Conservation (phyloP, 2,329 filamentous ascomycete genomes). For the Fonsecaea nubica region DNA sequence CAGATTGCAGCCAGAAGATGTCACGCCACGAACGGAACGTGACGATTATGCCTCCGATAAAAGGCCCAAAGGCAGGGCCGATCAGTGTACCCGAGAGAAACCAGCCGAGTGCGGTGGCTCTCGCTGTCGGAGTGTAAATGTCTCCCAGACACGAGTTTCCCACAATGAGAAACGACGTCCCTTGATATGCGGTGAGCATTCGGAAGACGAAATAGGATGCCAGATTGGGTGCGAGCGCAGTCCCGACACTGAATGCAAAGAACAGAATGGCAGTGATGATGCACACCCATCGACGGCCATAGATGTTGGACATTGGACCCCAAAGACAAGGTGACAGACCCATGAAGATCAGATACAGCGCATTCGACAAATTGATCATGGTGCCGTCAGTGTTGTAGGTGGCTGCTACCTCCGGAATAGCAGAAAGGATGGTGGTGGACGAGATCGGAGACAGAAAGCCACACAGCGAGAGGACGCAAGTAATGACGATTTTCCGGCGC, state of each 20-base stretch:
- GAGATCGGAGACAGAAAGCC: conserved; percentile 77
- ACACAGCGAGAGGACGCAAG: conserved; percentile 73
- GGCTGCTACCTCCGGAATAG: conserved; percentile 73
- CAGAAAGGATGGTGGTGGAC: conserved; percentile 74
- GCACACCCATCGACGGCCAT: conserved; percentile 65
- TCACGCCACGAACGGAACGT: conserved; percentile 75
- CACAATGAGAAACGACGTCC: conserved; percentile 75
- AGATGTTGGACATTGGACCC: conserved; percentile 73
- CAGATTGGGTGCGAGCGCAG: conserved; percentile 74
- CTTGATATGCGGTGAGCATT: conserved; percentile 75
- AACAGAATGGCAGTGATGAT: conserved; percentile 68
- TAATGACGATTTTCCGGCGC: conserved; percentile 69
- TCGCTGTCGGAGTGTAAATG: conserved; percentile 69
- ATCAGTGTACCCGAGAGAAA: conserved; percentile 74
- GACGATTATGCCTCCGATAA: conserved; percentile 77
- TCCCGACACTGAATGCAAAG: conserved; percentile 72
- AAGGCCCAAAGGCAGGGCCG: conserved; percentile 71
- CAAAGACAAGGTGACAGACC: conserved; percentile 72
- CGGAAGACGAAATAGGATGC: conserved; percentile 76
- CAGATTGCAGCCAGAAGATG: conserved; percentile 80
- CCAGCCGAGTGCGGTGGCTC: conserved; percentile 76
- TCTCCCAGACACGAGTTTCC: conserved; percentile 74
- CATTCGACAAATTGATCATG: conserved; percentile 76
- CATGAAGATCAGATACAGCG: conserved; percentile 77
- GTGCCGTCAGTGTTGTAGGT: conserved; percentile 70